phyloP scores from a whole-genome alignment of 805 yeast genomes.

The Metschnikowia arizonensis region DNA sequence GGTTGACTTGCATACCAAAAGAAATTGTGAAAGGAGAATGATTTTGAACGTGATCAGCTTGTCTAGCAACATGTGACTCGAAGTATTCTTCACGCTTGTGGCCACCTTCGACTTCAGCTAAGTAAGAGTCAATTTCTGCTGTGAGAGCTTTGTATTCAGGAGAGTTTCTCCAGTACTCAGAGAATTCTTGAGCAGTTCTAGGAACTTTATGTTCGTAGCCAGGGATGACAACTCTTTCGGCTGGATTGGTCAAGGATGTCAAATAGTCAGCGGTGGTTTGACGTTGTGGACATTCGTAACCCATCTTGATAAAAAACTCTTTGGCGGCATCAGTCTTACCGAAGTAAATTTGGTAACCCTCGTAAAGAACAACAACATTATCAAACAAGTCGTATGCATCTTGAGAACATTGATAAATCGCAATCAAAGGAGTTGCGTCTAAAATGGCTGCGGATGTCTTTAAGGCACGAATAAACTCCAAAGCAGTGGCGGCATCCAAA shows the following conservation, averaged over 20 bases:
- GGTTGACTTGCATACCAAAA: conserved; percentile 29
- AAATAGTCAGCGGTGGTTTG: conserved; percentile 67
- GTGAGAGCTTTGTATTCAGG: conserved; percentile 43
- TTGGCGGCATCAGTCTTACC: conserved; percentile 54
- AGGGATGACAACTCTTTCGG: conserved; percentile 46
- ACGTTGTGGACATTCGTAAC: conserved; percentile 57
- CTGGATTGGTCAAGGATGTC: conserved; percentile 64
- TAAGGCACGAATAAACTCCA: conserved; percentile 58
- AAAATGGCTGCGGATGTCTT: conserved; percentile 53
- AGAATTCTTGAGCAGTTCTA: conserved; percentile 53
- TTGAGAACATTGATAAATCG: conserved; percentile 68
- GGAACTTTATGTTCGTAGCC: conserved; percentile 55
- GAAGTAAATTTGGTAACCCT: conserved; percentile 58
- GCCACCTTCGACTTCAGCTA: conserved; percentile 18
- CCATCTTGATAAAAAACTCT: conserved; percentile 55
- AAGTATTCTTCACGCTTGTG: conserved; percentile 14
- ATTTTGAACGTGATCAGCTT: conserved; percentile 33
- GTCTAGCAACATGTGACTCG: conserved; percentile 34
- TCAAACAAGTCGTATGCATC: conserved; percentile 59
- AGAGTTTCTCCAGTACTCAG: conserved; percentile 55
- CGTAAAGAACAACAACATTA: conserved; percentile 55
- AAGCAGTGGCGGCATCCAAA: conserved; percentile 65
- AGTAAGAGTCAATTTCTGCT: conserved; percentile 40
- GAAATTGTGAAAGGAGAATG: conserved; percentile 36
- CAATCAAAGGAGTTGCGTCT: conserved; percentile 55